Evolutionary conservation across 2,329 filamentous ascomycete species (phyloP).

Genomic region (Conoideocrella luteorostrata): DNA sequence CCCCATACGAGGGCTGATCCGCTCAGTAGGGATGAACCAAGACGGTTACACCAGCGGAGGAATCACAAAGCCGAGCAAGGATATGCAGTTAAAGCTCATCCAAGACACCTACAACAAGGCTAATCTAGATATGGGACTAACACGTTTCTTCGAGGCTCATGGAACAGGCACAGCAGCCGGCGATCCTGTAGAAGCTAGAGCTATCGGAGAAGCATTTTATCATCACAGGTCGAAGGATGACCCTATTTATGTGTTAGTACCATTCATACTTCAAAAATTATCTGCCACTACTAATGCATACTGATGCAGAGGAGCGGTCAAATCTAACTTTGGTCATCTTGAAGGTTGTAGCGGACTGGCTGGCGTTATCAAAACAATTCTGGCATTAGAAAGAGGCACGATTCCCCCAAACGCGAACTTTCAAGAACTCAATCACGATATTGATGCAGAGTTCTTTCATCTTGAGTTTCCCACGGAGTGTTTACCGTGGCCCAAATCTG

Average conservation of each 20-base stretch:
- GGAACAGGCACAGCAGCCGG: slow-evolving; percentile 28
- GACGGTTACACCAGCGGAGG: not conserved
- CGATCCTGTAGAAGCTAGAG: no score
- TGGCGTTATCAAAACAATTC: slow-evolving; percentile 22
- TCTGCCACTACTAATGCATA: no score
- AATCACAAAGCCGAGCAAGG: not conserved
- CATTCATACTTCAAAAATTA: no score
- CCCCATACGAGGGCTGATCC: slow-evolving; percentile 18
- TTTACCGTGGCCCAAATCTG: not conserved
- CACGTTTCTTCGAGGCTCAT: slow-evolving; percentile 30
- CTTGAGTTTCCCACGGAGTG: slow-evolving; percentile 14
- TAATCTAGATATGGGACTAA: slow-evolving; percentile 16
- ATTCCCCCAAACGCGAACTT: not conserved
- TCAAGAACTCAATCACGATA: slow-evolving; percentile 1
- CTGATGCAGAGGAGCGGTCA: not conserved
- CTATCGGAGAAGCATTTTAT: not conserved
- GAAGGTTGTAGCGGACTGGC: slow-evolving; percentile 3
- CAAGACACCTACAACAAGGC: slow-evolving; percentile 13
- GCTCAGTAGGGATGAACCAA: not conserved
- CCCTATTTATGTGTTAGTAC: not conserved
- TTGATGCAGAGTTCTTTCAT: slow-evolving; percentile 21
- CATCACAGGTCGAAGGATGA: not conserved
- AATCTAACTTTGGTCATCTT: not conserved
- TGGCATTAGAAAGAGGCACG: slow-evolving; percentile 15
- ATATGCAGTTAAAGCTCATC: no score